A percentile compares a stretch with the other conserved stretches of the same genome.
Evolutionary conservation across 768 basidiomycete species (phyloP).

Genomic region (Symmetrospora coprosmae): DNA sequence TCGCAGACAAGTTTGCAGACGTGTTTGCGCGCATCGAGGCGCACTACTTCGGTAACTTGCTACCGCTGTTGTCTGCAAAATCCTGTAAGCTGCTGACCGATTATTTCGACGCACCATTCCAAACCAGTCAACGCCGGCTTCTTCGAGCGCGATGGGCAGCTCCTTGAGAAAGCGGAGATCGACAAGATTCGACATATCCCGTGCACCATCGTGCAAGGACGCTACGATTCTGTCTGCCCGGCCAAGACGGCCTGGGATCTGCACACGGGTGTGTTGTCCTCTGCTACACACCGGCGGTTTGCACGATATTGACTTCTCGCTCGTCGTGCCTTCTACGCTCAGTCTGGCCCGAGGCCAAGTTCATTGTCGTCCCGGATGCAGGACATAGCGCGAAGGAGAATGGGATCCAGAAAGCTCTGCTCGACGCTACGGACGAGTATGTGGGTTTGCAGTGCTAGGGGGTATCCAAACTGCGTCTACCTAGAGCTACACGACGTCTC

Average conservation of each 20-base stretch:
- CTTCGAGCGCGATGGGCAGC: slow-evolving; percentile 68
- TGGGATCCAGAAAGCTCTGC: slow-evolving; percentile 54
- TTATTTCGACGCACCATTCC: no score
- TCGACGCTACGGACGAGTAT: slow-evolving; percentile 40
- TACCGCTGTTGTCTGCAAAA: no score
- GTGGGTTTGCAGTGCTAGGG: no score
- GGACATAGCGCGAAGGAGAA: slow-evolving; percentile 71
- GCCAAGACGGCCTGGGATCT: slow-evolving; percentile 36
- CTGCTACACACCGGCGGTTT: not conserved
- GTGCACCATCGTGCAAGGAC: slow-evolving; percentile 43
- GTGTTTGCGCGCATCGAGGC: slow-evolving; percentile 38
- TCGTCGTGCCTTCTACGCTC: not conserved
- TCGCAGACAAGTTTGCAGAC: slow-evolving; percentile 20
- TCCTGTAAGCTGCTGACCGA: no score
- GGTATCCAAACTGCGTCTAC: no score
- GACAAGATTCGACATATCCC: slow-evolving; percentile 89
- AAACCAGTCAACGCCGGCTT: slow-evolving; percentile 42
- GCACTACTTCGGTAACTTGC: slow-evolving; percentile 65
- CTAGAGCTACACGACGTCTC: no score
- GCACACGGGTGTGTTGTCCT: slow-evolving; percentile 20
- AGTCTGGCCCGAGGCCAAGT: slow-evolving; percentile 55
- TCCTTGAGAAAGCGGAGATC: slow-evolving; percentile 66
- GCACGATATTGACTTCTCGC: slow-evolving; percentile 38
- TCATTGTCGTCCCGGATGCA: slow-evolving; percentile 59
- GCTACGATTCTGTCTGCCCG: slow-evolving; percentile 81